A percentile compares a stretch with the other conserved stretches of the same genome.
Conservation (phyloP, 2,329 filamentous ascomycete species). For the Pseudogymnoascus sp. region DNA sequence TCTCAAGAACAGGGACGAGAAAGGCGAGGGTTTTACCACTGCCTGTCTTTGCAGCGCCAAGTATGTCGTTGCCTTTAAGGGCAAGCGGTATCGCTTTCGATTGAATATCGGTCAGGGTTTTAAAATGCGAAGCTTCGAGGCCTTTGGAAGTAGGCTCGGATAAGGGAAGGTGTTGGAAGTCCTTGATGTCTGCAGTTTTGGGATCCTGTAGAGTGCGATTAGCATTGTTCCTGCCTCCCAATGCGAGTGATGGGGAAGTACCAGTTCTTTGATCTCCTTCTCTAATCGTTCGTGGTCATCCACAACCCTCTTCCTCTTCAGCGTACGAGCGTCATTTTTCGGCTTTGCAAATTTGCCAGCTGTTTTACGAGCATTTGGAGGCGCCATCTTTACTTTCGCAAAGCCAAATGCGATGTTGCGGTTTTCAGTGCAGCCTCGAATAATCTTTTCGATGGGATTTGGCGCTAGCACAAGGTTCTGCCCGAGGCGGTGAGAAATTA, state of each 20-base stretch:
- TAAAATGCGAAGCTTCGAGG: slow-evolving; percentile 79
- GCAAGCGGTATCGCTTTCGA: slow-evolving; percentile 79
- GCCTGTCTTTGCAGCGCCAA: slow-evolving; percentile 91
- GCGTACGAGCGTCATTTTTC: slow-evolving; percentile 20
- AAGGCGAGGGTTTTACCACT: slow-evolving; percentile 95
- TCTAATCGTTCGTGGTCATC: slow-evolving; percentile 27
- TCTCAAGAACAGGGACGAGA: slow-evolving; percentile 83
- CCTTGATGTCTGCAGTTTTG: slow-evolving; percentile 35
- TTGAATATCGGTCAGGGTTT: slow-evolving; percentile 85
- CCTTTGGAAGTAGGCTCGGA: slow-evolving; percentile 72
- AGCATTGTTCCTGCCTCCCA: slow-evolving; percentile 12
- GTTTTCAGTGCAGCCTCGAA: slow-evolving; percentile 11
- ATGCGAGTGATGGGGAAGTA: slow-evolving; percentile 17
- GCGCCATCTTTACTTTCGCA: slow-evolving; percentile 21
- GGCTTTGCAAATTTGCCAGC: slow-evolving; percentile 6
- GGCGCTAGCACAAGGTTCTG: slow-evolving; percentile 1
- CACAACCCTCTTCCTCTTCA: slow-evolving; percentile 28
- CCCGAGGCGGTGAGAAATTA: slow-evolving; percentile 8
- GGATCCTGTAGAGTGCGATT: slow-evolving; percentile 22
- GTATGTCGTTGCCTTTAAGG: slow-evolving; percentile 76
- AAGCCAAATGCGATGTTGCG: slow-evolving; percentile 12
- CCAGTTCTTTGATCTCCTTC: slow-evolving; percentile 26
- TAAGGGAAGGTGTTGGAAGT: slow-evolving; percentile 77
- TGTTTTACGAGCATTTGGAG: slow-evolving; percentile 16
- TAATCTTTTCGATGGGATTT: slow-evolving; percentile 16